These are phyloP conservation scores for Saccharomycopsis crataegensis DNA, from an alignment of 1,139 yeast species.

Conservation along the genomic window DNA sequence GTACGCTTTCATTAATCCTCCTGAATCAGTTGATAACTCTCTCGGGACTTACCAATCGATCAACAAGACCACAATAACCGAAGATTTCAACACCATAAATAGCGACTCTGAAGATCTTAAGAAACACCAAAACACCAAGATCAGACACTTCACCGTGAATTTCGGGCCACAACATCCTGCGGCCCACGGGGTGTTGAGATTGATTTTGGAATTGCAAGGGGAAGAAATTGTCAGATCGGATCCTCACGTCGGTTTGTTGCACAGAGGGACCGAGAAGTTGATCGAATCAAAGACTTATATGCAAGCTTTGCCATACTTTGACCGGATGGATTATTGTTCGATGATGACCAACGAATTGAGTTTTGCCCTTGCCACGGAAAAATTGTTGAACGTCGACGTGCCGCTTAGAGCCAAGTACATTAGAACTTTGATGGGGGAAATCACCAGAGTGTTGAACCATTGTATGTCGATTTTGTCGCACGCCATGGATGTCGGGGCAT, in stretches of 20 bases:
- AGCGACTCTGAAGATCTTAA: constrained; percentile 24
- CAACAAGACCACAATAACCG: constrained; percentile 23
- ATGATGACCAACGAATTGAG: constrained; percentile 94
- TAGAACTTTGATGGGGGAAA: constrained; percentile 81
- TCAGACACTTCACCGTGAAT: constrained; percentile 82
- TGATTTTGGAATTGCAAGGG: constrained; percentile 80
- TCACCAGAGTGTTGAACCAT: constrained; percentile 78
- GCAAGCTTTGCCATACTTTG: constrained; percentile 86
- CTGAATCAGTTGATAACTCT: constrained; percentile 26
- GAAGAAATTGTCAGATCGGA: constrained; percentile 84
- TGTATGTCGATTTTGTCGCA: constrained; percentile 83
- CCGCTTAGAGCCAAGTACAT: constrained; percentile 82
- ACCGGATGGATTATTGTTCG: constrained; percentile 80
- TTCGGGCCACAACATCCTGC: constrained; percentile 96
- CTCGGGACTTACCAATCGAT: constrained; percentile 30
- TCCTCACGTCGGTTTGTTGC: constrained; percentile 83
- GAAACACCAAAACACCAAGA: constrained; percentile 37
- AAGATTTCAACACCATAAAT: constrained; percentile 24
- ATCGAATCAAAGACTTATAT: constrained; percentile 77
- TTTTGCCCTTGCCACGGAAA: constrained; percentile 78
- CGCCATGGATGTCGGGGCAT: constrained; percentile 93
- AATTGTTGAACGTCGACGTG: constrained; percentile 75
- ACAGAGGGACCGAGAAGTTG: constrained; percentile 84
- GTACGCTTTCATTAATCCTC: constrained; percentile 2
- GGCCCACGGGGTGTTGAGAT: constrained; percentile 86